These are phyloP conservation scores for Cordyceps tenuipes DNA, from an alignment of 2,329 filamentous ascomycete genomes.

Conservation along the genomic window DNA sequence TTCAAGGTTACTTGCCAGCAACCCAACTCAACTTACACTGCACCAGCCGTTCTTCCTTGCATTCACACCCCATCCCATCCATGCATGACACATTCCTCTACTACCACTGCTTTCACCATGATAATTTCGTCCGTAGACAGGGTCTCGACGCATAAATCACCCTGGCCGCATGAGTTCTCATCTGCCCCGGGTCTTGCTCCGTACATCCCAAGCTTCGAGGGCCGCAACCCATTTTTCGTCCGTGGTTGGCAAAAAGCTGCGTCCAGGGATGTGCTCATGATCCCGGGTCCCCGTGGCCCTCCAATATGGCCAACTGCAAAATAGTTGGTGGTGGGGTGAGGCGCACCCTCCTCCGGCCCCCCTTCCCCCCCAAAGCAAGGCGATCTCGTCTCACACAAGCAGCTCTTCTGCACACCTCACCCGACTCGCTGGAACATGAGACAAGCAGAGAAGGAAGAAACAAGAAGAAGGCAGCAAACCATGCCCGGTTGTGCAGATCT, in stretches of 20 bases:
- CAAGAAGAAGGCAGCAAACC: neutral
- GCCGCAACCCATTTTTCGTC: neutral
- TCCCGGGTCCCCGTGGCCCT: conserved; percentile 4
- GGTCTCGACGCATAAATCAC: too few relatives aligned
- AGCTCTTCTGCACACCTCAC: neutral
- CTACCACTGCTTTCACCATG: neutral
- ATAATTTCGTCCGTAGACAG: neutral
- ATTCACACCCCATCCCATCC: neutral
- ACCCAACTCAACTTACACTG: neutral
- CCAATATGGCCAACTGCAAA: neutral
- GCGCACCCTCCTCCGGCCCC: neutral
- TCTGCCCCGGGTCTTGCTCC: neutral
- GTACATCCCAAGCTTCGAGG: neutral
- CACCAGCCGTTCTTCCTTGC: neutral
- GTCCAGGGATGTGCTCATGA: conserved; percentile 4
- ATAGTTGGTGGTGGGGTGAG: neutral
- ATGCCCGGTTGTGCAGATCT: neutral
- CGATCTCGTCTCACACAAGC: conserved; percentile 4
- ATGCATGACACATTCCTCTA: neutral
- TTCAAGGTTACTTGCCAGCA: neutral
- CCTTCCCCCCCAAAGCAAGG: neutral
- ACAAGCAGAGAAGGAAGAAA: neutral
- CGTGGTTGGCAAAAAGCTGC: neutral
- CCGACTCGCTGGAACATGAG: neutral
- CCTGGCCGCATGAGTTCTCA: neutral